phyloP scores from a whole-genome alignment of 2,329 filamentous ascomycete genomes.

The Cladosporium sp. region DNA sequence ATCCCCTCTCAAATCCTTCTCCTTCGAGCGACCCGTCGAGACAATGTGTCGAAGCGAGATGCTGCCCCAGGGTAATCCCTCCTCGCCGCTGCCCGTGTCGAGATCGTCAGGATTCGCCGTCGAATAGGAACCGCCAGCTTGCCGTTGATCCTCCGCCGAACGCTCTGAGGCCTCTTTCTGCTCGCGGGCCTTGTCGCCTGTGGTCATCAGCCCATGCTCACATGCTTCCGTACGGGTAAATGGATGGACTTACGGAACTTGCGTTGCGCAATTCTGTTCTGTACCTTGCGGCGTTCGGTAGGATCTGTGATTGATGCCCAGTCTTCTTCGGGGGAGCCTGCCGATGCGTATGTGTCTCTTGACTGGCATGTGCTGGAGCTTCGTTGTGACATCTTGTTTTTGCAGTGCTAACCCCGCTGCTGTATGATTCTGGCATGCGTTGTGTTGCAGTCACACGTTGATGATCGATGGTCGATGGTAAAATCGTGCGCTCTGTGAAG shows the following conservation, averaged over 20 bases:
- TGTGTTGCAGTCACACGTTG: background rate
- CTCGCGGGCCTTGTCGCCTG: slow-evolving; percentile 70
- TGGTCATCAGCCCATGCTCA: background rate
- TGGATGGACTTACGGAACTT: slow-evolving; percentile 66
- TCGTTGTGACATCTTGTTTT: slow-evolving; percentile 8
- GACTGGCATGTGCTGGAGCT: background rate
- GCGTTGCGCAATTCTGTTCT: slow-evolving; percentile 73
- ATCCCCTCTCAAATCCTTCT: slow-evolving; percentile 45
- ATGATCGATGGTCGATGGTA: background rate
- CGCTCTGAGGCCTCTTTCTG: slow-evolving; percentile 66
- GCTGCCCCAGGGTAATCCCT: slow-evolving; percentile 72
- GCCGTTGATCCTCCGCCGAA: slow-evolving; percentile 62
- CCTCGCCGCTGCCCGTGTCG: slow-evolving; percentile 51
- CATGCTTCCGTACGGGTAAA: background rate
- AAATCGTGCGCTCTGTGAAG: background rate
- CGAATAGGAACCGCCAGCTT: slow-evolving; percentile 65
- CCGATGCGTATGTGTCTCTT: slow-evolving; percentile 7
- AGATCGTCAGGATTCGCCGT: slow-evolving; percentile 61
- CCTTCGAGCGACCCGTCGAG: slow-evolving; percentile 45
- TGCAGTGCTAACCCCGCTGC: background rate
- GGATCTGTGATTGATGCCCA: slow-evolving; percentile 71
- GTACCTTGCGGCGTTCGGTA: slow-evolving; percentile 70
- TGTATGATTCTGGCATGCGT: background rate
- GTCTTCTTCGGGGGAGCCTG: slow-evolving; percentile 51
- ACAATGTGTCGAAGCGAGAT: slow-evolving; percentile 60